Evolutionary conservation across 73 alveolate species (phyloP), one percentile per base, ranked within the genome.

Genomic region (Stentor roeselii): DNA sequence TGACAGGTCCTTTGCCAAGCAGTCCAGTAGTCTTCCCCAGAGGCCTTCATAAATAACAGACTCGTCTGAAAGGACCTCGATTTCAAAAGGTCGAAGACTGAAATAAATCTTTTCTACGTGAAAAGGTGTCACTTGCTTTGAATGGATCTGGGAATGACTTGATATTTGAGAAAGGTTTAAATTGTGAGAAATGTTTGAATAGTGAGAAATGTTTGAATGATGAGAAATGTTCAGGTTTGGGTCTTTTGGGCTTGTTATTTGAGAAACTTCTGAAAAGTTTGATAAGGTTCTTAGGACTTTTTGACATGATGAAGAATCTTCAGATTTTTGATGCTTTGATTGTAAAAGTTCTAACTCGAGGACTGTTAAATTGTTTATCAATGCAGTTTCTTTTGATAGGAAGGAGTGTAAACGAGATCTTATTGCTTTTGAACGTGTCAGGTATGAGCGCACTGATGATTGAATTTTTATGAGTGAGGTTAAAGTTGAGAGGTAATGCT

Each of bases 21-120:
- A 21, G 32, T 76, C 84, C n/a, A 76, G 37, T 35, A n/a, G 60
- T 38, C 34, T 15, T 36, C 75, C 34, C 39, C 84, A 76, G 32
- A 76, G 39, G 14, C 40, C 40, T 27, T 76, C 84, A 39, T 76
- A 76, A 6, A 76, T 38, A 15, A 39, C 34, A 1, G 84, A 39
- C 39, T 27, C 30, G 2, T 76, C 84, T 21, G 74, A 14, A 0
- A 76, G 34, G 1, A 76, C 11, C 3, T 76, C 84, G 21, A 76
- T n/a, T 21, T 76, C 84, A 1, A 76, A 40, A 76, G 39, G 60
- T 76, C 84, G 30, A n/a, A 67, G 21, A 38, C 32, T 36, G 39
- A 76, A 41, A 2, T 76, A 76, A 34, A 41, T 41, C 39, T 76
- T 76, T 76, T 76, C 74, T 34, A 76, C n/a, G 3, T 76, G 74